Percentiles rank a stretch among this genome's conserved stretches.
Evolutionary conservation across 148 eudicot genomes (phyloP).

Genomic region (Vaccinium darrowii): DNA sequence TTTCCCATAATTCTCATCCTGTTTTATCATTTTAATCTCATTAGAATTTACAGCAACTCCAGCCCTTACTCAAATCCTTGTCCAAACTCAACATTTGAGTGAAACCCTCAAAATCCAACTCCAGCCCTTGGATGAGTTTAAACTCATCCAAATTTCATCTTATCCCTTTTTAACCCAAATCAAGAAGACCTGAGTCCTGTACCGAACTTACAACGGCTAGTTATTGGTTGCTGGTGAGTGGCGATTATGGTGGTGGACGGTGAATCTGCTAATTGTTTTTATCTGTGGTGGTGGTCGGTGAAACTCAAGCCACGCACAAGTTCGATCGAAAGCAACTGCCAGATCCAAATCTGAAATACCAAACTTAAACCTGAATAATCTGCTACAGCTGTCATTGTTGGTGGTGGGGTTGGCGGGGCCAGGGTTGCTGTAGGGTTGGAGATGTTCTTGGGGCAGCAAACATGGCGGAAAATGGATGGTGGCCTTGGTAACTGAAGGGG

Average conservation of each 20-base stretch:
- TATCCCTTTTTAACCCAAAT: background rate
- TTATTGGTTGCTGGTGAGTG: background rate
- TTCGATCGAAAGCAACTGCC: background rate
- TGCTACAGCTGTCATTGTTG: background rate
- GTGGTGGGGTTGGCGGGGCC: background rate
- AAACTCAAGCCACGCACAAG: background rate
- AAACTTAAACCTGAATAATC: background rate
- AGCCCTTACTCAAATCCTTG: no score
- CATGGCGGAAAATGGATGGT: no score
- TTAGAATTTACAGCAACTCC: no score
- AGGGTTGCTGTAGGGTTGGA: background rate
- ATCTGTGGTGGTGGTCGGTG: background rate
- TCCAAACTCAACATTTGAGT: background rate
- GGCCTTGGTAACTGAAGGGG: no score
- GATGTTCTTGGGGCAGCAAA: background rate
- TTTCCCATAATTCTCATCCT: no score
- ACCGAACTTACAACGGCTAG: background rate
- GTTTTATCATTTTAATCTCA: no score
- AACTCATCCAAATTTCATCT: background rate
- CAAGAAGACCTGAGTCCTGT: background rate
- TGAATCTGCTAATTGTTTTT: background rate
- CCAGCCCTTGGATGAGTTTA: background rate
- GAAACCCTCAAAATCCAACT: background rate
- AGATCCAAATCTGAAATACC: no score
- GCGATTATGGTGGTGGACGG: background rate